Conservation (phyloP, 169 alveolate species). For the Theileria parva region DNA sequence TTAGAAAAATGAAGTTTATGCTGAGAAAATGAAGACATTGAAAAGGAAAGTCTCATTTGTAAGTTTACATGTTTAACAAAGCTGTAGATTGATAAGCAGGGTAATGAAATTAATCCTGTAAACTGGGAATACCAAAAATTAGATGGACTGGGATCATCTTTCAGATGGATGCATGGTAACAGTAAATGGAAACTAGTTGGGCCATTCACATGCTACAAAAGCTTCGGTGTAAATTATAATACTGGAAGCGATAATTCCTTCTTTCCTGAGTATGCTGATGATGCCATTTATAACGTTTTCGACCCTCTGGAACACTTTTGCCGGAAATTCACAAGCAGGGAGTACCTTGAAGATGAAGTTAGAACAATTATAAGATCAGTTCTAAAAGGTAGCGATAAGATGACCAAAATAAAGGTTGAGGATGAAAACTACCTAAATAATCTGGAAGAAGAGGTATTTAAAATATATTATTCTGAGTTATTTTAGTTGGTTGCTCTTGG, state of each 20-base stretch:
- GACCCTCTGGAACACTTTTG: constrained; percentile 46
- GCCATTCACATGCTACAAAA: constrained; percentile 49
- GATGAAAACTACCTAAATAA: constrained; percentile 15
- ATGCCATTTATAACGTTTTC: constrained; percentile 26
- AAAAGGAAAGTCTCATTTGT: constrained; percentile 39
- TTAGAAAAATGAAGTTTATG: constrained; percentile 13
- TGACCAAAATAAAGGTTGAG: constrained; percentile 9
- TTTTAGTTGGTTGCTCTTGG: constrained; percentile 58
- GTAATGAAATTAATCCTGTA: constrained; percentile 56
- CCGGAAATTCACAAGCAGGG: constrained; percentile 8
- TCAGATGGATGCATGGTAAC: constrained; percentile 66
- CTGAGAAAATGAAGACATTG: constrained; percentile 31
- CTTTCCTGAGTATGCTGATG: constrained; percentile 26
- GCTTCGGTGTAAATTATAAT: constrained; percentile 12
- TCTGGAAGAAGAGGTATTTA: constrained; percentile 43
- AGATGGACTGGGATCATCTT: constrained; percentile 41
- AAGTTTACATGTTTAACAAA: neutral
- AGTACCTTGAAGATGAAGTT: constrained; percentile 50
- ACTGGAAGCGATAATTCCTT: constrained; percentile 19
- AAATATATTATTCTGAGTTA: too few species aligned
- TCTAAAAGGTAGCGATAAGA: constrained; percentile 10
- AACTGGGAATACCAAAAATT: constrained; percentile 55
- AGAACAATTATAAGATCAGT: constrained; percentile 11
- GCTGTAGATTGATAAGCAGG: constrained; percentile 41
- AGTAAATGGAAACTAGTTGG: constrained; percentile 60